These are phyloP conservation scores for Aspergillus carlsbadensis DNA, from an alignment of 495 filamentous ascomycete genomes.

Conservation along the genomic window DNA sequence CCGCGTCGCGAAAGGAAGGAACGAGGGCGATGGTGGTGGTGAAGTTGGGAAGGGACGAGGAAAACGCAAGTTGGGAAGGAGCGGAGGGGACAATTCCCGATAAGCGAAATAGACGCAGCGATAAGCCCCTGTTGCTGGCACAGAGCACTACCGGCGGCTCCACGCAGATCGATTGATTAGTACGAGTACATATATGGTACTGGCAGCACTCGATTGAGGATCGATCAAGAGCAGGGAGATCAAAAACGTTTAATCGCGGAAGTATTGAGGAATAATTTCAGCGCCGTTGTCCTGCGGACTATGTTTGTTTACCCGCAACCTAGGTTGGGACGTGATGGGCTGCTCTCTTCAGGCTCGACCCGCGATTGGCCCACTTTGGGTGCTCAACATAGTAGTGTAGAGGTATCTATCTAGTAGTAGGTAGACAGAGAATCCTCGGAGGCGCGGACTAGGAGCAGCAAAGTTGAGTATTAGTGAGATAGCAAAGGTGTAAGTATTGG, in stretches of 20 bases:
- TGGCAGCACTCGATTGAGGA: too few relatives aligned
- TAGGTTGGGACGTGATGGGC: background rate
- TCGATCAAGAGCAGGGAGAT: too few relatives aligned
- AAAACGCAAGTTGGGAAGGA: background rate
- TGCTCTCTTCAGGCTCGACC: background rate
- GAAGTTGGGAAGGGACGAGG: background rate
- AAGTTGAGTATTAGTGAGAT: too few relatives aligned
- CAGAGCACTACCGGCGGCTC: slow-evolving; percentile 1
- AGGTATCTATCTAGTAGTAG: background rate
- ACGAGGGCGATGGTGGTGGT: background rate
- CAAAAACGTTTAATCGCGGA: too few relatives aligned
- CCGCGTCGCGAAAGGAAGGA: slow-evolving; percentile 2
- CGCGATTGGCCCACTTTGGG: too few relatives aligned
- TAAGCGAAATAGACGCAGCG: slow-evolving; percentile 26
- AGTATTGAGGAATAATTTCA: too few relatives aligned
- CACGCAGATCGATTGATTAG: background rate
- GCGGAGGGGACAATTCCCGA: slow-evolving; percentile 17
- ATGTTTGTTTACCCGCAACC: too few relatives aligned
- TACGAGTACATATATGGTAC: too few relatives aligned
- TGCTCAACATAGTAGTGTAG: background rate
- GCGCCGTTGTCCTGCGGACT: too few relatives aligned
- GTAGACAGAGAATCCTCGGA: too few relatives aligned
- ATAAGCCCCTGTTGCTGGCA: slow-evolving; percentile 24
- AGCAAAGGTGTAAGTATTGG: too few relatives aligned
- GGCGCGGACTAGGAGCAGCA: too few relatives aligned